Percentiles rank a stretch among this genome's conserved stretches.
Evolutionary conservation across 352 stramenopile genomes (phyloP).

Genomic region (Phytopythium delawarense): DNA sequence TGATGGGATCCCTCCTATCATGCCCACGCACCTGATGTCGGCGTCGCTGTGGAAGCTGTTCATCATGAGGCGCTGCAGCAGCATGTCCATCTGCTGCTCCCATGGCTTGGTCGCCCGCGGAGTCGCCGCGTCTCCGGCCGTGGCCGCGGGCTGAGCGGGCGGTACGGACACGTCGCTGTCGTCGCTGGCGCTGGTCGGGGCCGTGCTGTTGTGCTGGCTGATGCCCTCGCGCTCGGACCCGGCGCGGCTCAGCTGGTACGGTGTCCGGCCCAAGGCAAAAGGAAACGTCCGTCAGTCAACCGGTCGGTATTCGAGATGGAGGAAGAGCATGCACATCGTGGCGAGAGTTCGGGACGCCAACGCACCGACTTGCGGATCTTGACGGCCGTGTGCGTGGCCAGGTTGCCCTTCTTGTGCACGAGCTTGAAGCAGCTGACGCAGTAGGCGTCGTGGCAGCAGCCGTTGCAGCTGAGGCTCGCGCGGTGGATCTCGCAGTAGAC

Average conservation of each 20-base stretch:
- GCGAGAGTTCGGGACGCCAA: no score
- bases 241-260: conserved; percentile 4
- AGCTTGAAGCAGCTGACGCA: conserved; percentile 87
- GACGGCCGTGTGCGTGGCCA: conserved; percentile 75
- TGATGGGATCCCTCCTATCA: background rate
- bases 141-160: background rate
- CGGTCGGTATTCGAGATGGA: no score
- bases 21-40: conserved; percentile 55
- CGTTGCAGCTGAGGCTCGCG: conserved; percentile 71
- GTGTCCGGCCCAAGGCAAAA: no score
- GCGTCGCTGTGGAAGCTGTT: conserved; percentile 71
- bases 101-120: conserved; percentile 43
- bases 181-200: conserved; percentile 14
- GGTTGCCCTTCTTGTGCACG: conserved; percentile 82
- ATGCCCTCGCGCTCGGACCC: conserved; percentile 15
- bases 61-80: conserved; percentile 81
- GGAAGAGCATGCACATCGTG: no score
- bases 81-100: conserved; percentile 83
- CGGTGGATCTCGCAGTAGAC: conserved; percentile 79
- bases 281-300: no score
- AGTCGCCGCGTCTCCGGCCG: conserved; percentile 4
- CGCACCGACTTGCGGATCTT: conserved; percentile 45
- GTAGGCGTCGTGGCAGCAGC: conserved; percentile 84
- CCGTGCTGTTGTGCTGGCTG: conserved; percentile 17
- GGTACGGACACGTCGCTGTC: conserved; percentile 26